phyloP scores from a whole-genome alignment of 176 grass and related monocot genomes.

The Lolium multiflorum region DNA sequence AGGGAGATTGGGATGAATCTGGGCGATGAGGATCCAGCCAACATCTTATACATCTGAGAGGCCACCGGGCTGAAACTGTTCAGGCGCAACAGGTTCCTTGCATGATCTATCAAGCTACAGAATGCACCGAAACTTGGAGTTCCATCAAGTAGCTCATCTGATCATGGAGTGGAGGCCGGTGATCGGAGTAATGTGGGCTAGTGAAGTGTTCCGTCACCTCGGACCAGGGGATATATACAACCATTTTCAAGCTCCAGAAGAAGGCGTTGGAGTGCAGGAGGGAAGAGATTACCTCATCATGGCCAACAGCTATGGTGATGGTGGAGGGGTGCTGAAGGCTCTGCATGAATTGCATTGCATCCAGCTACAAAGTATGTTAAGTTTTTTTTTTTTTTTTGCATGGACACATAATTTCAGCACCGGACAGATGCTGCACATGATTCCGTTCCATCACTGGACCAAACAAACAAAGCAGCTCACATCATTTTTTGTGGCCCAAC shows the following conservation, averaged over 20 bases:
- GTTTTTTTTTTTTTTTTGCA: background rate
- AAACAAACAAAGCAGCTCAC: conserved; percentile 7
- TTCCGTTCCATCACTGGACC: background rate
- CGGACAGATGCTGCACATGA: background rate
- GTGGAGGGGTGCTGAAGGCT: no score
- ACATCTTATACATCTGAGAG: no score
- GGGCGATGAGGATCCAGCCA: no score
- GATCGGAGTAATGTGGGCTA: background rate
- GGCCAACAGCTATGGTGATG: background rate
- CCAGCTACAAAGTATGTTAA: no score
- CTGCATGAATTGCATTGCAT: no score
- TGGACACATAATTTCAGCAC: background rate
- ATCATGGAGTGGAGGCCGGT: background rate
- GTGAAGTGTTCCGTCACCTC: background rate
- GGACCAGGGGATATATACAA: background rate
- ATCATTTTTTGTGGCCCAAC: background rate
- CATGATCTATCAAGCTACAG: no score
- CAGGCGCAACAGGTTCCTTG: no score
- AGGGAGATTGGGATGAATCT: no score
- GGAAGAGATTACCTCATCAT: background rate
- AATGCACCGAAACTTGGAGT: no score
- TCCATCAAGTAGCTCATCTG: background rate
- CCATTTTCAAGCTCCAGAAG: background rate
- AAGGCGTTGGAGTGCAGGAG: background rate
- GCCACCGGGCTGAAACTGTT: no score